phyloP scores from a whole-genome alignment of 2,329 filamentous ascomycete genomes.

The Pseudopithomyces maydicus region DNA sequence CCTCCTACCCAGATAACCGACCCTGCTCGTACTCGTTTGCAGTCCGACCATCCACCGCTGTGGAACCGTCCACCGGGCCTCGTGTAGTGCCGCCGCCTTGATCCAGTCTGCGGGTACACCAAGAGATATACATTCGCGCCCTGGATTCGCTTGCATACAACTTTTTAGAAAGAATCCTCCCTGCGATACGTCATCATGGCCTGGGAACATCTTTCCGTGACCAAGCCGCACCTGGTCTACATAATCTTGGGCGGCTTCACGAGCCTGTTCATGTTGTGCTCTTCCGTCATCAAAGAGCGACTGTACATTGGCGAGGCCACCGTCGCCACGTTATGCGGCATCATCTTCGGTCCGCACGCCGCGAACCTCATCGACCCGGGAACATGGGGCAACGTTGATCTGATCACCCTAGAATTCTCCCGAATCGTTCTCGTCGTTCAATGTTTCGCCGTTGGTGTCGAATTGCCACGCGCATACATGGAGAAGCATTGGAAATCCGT shows the following conservation, averaged over 20 bases:
- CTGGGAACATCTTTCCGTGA: slow-evolving; percentile 82
- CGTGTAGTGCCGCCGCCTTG: no score
- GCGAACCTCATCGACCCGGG: slow-evolving; percentile 77
- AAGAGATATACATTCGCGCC: neutral
- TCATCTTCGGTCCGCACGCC: slow-evolving; percentile 86
- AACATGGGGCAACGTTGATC: slow-evolving; percentile 81
- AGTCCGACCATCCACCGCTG: slow-evolving; percentile 5
- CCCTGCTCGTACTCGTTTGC: slow-evolving; percentile 11
- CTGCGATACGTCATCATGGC: slow-evolving; percentile 59
- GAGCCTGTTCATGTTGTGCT: slow-evolving; percentile 96
- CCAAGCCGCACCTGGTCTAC: slow-evolving; percentile 96
- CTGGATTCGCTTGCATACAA: neutral
- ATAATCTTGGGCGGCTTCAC: slow-evolving; percentile 98
- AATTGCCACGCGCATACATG: slow-evolving; percentile 94
- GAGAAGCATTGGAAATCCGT: slow-evolving; percentile 97
- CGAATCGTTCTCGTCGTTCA: slow-evolving; percentile 89
- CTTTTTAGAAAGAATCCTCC: slow-evolving; percentile 7
- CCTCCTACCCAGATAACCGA: slow-evolving; percentile 31
- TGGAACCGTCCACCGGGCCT: neutral
- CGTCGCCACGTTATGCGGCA: slow-evolving; percentile 83
- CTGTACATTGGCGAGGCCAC: slow-evolving; percentile 99
- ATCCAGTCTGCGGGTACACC: no score
- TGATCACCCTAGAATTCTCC: slow-evolving; percentile 87
- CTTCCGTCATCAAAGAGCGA: slow-evolving; percentile 96
- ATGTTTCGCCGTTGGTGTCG: slow-evolving; percentile 89